Base-by-base conservation (phyloP, 192 early-diverging fungal genomes). In the Rhizophagus sp. region DNA sequence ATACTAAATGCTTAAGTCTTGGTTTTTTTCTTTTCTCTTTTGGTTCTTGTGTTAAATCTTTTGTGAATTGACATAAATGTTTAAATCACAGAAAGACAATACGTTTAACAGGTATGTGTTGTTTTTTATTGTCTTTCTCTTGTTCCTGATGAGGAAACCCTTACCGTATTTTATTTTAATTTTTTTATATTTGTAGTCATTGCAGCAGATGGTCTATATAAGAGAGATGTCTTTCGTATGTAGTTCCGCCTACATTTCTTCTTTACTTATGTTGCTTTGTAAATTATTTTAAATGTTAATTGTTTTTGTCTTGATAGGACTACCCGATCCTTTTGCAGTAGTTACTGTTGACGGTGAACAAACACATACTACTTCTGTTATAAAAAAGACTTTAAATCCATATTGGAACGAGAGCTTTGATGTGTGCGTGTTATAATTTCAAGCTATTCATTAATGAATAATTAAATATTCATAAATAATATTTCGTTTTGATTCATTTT, bases 301-400 rank as follows among this genome's bases (percentile, higher is more conserved):
- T 24, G 19, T 79, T 67, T 33, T 9, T 52, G 15, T 71, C 22
- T 71, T 79, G 41, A 33, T 81, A 92, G 90, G 93, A 12, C 85
- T 95, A 68, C 98, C 98, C 15, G 96, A 99, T 84, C 97, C 98
- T 27, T 97, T 99, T 88, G 98, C 95, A 12, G 94, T 99, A 19
- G 88, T 99, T 15, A 97, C 95, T 0, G 95, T 99, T 30, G 95
- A 99, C 85, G 95, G 96, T 13, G 96, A 96, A 79, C 97, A 99
- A 85, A 97, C 96, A 12, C 94, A 97, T 69, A 96, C 95, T 25
- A 97, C 96, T 17, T 89, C 91, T 49, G 92, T 92, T 33, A 90
- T 93, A 78, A 96, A 95, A 83, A 93, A 91, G 78, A 97, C 95
- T 11, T 85, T 98, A 52, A 97, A 96, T 80, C 98, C 98, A 41